Base-by-base conservation (phyloP, 805 yeast genomes). In the Wickerhamiella azyma region DNA sequence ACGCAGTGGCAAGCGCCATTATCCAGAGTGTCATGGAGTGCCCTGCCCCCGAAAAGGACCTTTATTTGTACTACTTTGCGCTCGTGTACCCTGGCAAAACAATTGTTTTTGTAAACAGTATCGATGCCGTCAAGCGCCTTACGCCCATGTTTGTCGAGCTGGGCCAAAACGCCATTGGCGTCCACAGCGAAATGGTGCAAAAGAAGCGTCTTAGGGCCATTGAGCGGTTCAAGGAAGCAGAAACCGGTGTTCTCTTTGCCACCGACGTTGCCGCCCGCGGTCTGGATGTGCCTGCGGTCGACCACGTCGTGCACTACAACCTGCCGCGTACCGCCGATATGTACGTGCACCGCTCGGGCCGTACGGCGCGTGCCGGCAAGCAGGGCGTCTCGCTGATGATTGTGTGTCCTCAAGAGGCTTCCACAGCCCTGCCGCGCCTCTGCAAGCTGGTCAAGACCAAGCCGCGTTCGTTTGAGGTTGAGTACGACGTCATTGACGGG, bases 221-320 rank as follows among this genome's bases (percentile, higher is more conserved):
- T 55, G 98, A 92, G 64, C 73, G 80, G 50, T 89, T 86, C 68
- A 75, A 72, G 52, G 60, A 48, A 1, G 58, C 58, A 18, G 63
- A 66, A 6, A 64, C 69, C 41, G 72, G 74, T 18, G 71, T 88
- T 2, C 68, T 92, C 46, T 74, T 92, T 45, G 95, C 96, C 1
- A 85, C 97, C 3, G 98, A 92, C 64, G 97, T 92, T 39, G 98
- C 98, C 2, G 98, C 98, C 3, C 76, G 98, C 69, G 98, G 98
- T 49, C 71, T 92, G 49, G 98, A 92, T 69, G 85, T 92, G 46
- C 81, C 94, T 2, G 75, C 74, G 40, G 88, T 92, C 43, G 80
- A 86, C 55, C 97, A 92, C 62, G 97, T 92, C 41, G 83, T 89
- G 17, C 98, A 92, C 63, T 92, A 89, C 59, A 96, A 92, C 64